These are phyloP conservation scores for Petunia axillaris DNA, from an alignment of 257 asterid species.

Conservation along the genomic window DNA sequence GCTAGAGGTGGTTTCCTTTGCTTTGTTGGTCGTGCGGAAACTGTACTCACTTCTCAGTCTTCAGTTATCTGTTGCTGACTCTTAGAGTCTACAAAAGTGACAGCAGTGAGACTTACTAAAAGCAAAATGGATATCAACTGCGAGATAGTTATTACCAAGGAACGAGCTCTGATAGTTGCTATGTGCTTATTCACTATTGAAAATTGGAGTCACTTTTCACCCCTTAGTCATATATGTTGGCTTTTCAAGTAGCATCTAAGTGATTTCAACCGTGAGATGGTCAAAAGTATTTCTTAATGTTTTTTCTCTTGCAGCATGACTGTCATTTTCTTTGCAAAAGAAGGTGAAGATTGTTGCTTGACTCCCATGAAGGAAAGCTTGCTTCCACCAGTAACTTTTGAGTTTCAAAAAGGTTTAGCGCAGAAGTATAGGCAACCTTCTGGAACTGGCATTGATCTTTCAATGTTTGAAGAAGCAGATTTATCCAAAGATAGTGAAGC, in stretches of 20 bases:
- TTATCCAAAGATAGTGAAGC: conserved; percentile 61
- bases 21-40: neutral
- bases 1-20: neutral
- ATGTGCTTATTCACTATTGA: neutral
- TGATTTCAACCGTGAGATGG: neutral
- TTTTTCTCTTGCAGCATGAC: conserved; percentile 65
- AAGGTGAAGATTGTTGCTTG: conserved; percentile 81
- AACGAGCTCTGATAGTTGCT: neutral
- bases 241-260: neutral
- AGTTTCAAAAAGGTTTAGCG: conserved; percentile 72
- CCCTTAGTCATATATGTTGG: neutral
- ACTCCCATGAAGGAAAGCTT: conserved; percentile 67
- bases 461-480: conserved; percentile 63
- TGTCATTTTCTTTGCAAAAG: conserved; percentile 82
- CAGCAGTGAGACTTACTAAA: neutral
- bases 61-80: conserved; percentile 8
- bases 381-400: conserved; percentile 66
- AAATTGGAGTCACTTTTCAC: neutral
- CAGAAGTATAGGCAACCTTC: conserved; percentile 88
- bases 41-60: neutral
- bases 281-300: neutral
- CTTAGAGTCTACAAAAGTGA: neutral
- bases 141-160: neutral
- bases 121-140: neutral
- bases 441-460: conserved; percentile 85